Conservation (phyloP, 805 yeast genomes). For the Soucietia sequanensis region DNA sequence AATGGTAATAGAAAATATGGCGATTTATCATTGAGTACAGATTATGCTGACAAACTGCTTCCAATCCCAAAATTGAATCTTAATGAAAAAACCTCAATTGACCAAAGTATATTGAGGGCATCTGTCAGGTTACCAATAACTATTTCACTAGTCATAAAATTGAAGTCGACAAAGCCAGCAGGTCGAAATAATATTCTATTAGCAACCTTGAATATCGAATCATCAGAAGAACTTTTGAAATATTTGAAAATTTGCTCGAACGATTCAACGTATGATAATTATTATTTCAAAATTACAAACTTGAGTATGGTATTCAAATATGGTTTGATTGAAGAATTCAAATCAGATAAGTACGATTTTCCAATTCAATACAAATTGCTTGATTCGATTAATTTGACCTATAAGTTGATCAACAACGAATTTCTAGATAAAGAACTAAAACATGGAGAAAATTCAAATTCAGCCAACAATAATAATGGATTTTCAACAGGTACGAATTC, state of each 20-base stretch:
- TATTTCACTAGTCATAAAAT: constrained; percentile 42
- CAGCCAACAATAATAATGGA: constrained; percentile 8
- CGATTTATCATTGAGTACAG: background rate
- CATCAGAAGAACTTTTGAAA: constrained; percentile 38
- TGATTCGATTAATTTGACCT: constrained; percentile 36
- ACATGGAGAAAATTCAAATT: constrained; percentile 10
- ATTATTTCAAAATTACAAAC: constrained; percentile 20
- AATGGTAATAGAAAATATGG: no score
- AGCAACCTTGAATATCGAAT: constrained; percentile 49
- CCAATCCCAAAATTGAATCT: background rate
- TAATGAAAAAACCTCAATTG: background rate
- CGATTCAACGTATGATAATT: constrained; percentile 7
- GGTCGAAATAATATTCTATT: constrained; percentile 44
- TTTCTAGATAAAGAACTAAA: constrained; percentile 19
- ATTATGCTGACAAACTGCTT: no score
- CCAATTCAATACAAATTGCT: constrained; percentile 26
- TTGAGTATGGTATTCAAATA: constrained; percentile 24
- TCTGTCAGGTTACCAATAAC: constrained; percentile 24
- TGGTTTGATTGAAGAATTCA: constrained; percentile 24
- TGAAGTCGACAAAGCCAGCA: constrained; percentile 49
- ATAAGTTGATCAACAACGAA: constrained; percentile 32
- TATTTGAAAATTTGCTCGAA: constrained; percentile 5
- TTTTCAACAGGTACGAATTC: constrained; percentile 6
- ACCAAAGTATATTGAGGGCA: constrained; percentile 6
- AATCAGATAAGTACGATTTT: constrained; percentile 14